These are phyloP conservation scores for Bocquillonia castaneifolia DNA, from an alignment of 441 rosid genomes.

Conservation along the genomic window DNA sequence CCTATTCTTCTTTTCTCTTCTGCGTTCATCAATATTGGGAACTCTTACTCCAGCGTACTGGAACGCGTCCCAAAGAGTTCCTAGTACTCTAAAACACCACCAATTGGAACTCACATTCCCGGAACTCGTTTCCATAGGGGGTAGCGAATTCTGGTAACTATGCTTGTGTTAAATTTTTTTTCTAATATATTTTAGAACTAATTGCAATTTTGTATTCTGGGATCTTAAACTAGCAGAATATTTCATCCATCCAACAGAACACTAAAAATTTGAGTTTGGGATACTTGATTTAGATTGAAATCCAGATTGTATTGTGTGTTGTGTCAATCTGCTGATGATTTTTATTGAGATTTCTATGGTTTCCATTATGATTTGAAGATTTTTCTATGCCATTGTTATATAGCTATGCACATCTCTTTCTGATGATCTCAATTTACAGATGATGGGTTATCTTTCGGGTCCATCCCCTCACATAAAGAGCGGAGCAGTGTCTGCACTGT, in stretches of 20 bases:
- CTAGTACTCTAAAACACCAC: no score
- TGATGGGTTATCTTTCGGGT: slow-evolving; percentile 82
- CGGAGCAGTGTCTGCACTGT: slow-evolving; percentile 90
- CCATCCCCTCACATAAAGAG: slow-evolving; percentile 89
- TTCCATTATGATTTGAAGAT: slow-evolving; percentile 8
- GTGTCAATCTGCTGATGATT: background rate
- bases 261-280: background rate
- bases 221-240: background rate
- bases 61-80: no score
- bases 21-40: no score
- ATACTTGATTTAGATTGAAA: background rate
- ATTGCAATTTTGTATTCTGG: background rate
- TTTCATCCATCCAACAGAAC: background rate
- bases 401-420: slow-evolving; percentile 9
- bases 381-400: background rate
- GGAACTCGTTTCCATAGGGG: no score
- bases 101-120: no score
- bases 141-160: no score
- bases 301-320: background rate
- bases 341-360: slow-evolving; percentile 5
- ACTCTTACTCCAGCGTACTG: no score
- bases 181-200: background rate
- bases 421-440: slow-evolving; percentile 43
- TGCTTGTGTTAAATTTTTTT: no score
- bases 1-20: no score